Percentiles rank a stretch among this genome's conserved stretches.
These are phyloP conservation scores for Ogataea methanolica DNA, from an alignment of 805 yeast species.

Conservation along the genomic window DNA sequence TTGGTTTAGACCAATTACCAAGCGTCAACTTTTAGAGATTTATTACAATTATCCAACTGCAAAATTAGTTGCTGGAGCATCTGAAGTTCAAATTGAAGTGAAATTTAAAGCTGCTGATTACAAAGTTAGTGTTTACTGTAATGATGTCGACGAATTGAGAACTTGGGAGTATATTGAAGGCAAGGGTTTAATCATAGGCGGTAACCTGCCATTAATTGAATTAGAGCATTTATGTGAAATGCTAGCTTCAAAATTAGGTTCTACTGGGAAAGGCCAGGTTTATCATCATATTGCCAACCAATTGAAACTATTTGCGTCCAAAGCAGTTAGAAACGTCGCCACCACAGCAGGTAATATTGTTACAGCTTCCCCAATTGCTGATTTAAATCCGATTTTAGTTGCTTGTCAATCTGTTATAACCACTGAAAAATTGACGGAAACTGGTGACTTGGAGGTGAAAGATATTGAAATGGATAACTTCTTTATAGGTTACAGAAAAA, in stretches of 20 bases:
- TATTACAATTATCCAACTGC: slow-evolving; percentile 31
- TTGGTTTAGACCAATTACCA: slow-evolving; percentile 43
- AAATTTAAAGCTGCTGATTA: slow-evolving; percentile 39
- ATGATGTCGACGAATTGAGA: slow-evolving; percentile 38
- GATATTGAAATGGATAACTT: slow-evolving; percentile 35
- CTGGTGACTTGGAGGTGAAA: slow-evolving; percentile 19
- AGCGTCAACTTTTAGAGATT: slow-evolving; percentile 33
- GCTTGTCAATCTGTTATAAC: slow-evolving; percentile 37
- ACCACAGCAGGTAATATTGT: slow-evolving; percentile 47
- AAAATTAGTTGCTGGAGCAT: slow-evolving; percentile 43
- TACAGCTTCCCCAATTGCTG: slow-evolving; percentile 47
- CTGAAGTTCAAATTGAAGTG: slow-evolving; percentile 44
- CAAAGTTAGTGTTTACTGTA: slow-evolving; percentile 35
- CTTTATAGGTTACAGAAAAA: slow-evolving; percentile 40
- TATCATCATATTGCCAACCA: slow-evolving; percentile 35
- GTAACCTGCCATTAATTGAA: slow-evolving; percentile 36
- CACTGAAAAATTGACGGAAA: slow-evolving; percentile 28
- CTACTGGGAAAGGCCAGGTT: slow-evolving; percentile 29
- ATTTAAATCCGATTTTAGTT: slow-evolving; percentile 41
- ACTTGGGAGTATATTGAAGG: slow-evolving; percentile 33
- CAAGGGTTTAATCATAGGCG: slow-evolving; percentile 39
- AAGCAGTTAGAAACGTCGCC: slow-evolving; percentile 46
- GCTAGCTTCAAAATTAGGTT: slow-evolving; percentile 20
- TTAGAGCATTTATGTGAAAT: slow-evolving; percentile 34
- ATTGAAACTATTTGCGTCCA: slow-evolving; percentile 43